Percentiles rank a stretch among this genome's conserved stretches.
Evolutionary conservation across 2,329 filamentous ascomycete species (phyloP).

Genomic region (Colletotrichum lini): DNA sequence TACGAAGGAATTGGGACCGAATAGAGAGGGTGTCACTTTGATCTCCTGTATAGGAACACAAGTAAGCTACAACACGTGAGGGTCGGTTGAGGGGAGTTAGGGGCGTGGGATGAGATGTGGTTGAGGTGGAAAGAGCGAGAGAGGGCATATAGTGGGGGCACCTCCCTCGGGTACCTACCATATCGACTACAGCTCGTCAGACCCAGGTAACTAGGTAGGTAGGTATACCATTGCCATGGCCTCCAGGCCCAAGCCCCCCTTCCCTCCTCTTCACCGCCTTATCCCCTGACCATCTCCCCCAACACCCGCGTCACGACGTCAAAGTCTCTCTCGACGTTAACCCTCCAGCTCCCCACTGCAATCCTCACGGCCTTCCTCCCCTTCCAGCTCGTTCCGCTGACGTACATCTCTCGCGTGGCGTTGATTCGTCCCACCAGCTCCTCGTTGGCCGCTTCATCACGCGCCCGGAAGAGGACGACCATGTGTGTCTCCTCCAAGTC

Average conservation of each 20-base stretch:
- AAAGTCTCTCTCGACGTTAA: constrained; percentile 77
- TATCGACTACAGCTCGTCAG: not conserved
- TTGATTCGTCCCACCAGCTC: constrained; percentile 82
- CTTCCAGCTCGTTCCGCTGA: constrained; percentile 85
- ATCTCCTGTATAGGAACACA: not conserved
- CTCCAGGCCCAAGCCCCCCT: too few relatives aligned
- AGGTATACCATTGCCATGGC: too few relatives aligned
- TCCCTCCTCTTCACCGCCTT: too few relatives aligned
- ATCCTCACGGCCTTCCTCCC: constrained; percentile 83
- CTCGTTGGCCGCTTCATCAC: constrained; percentile 73
- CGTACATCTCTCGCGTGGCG: constrained; percentile 80
- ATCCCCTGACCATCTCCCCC: constrained; percentile 58
- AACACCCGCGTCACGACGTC: constrained; percentile 76
- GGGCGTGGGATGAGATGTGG: constrained; percentile 8
- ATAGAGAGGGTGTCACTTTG: not conserved
- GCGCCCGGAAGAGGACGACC: constrained; percentile 80
- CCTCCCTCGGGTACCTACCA: not conserved
- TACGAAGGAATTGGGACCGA: not conserved
- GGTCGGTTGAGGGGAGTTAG: not conserved
- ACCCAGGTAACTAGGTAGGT: too few relatives aligned
- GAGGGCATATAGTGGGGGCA: not conserved
- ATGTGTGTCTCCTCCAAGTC: constrained; percentile 70
- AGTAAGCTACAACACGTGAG: not conserved
- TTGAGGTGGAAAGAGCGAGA: constrained; percentile 7
- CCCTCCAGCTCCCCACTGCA: constrained; percentile 88